Base-by-base conservation (phyloP, 192 early-diverging fungal genomes). In the Obelidium mucronatum region DNA sequence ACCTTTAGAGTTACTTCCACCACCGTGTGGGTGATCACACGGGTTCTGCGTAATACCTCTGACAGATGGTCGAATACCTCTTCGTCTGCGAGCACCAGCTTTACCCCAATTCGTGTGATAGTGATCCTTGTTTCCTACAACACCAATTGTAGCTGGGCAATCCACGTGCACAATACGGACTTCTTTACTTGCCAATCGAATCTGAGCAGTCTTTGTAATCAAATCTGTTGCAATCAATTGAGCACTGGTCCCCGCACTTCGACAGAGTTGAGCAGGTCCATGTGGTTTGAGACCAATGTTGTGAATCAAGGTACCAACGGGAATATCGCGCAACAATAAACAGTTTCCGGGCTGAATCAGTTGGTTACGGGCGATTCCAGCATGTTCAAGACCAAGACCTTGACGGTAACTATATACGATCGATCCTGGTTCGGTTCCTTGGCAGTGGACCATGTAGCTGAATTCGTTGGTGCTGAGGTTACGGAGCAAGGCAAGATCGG, bases 1-100 rank as follows among this genome's bases (percentile, higher is more conserved):
- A 44, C 97, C 94, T 91, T 97, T 98, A 66, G 90, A 92, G 80
- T 98, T 97, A 39, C 93, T 89, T 75, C 96, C 96, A 92, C 97
- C 97, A 84, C 97, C 97, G 81, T 97, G 96, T 67, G 97, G 97
- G 86, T 99, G 97, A 84, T 96, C 95, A 59, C 86, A 84, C 8
- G 94, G 90, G 86, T 94, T 97, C 93, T 93, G 93, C n/a, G 96
- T 94, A 69, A 95, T 93, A 90, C 97, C 97, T 77, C 97, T 91
- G 63, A 97, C 96, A 28, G 88, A 89, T 19, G 97, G 97, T 64
- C 97, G 89, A 80, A 91, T 90, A n/a, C 96, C 96, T 44, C 89
- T 81, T 78, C 92, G 88, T 60, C 96, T 80, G 42, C 86, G 82
- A 42, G 93, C 91, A 56, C 97, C 97, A 63, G 97, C 97, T 69